These are phyloP conservation scores for Vitellaria paradoxa DNA, from an alignment of 179 eudicot genomes.

Conservation along the genomic window DNA sequence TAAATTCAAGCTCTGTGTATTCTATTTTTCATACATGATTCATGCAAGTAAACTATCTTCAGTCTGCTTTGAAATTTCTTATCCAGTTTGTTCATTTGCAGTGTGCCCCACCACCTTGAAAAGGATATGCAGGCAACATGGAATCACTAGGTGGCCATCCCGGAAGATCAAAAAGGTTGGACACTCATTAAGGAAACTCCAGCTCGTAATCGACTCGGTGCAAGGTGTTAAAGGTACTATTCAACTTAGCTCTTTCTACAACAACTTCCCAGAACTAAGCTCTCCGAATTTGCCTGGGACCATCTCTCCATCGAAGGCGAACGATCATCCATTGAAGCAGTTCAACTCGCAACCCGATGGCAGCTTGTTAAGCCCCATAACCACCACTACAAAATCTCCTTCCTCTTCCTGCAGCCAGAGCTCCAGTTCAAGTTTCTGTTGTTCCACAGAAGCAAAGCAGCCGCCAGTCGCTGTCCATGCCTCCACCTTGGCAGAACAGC, in stretches of 20 bases:
- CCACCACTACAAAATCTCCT: slow-evolving; percentile 46
- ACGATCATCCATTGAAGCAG: slow-evolving; percentile 29
- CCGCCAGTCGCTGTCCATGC: slow-evolving; percentile 25
- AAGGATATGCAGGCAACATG: slow-evolving; percentile 94
- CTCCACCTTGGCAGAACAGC: slow-evolving; percentile 27
- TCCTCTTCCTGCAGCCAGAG: slow-evolving; percentile 68
- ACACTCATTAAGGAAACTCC: slow-evolving; percentile 84
- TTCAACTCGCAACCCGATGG: slow-evolving; percentile 35
- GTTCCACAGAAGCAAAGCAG: slow-evolving; percentile 43
- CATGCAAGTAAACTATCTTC: background rate
- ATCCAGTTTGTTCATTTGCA: slow-evolving; percentile 29
- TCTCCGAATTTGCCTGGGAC: slow-evolving; percentile 34
- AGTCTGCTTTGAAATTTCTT: background rate
- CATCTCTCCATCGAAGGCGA: slow-evolving; percentile 27
- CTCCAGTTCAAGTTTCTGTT: slow-evolving; percentile 50
- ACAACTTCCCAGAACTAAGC: slow-evolving; percentile 69
- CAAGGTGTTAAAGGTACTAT: slow-evolving; percentile 81
- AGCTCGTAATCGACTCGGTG: slow-evolving; percentile 78
- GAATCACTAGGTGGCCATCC: slow-evolving; percentile 92
- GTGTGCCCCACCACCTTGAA: slow-evolving; percentile 96
- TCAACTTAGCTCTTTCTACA: slow-evolving; percentile 76
- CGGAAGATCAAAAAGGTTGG: slow-evolving; percentile 94
- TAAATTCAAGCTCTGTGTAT: background rate
- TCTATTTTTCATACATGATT: background rate
- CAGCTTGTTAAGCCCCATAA: slow-evolving; percentile 41